phyloP scores from a whole-genome alignment of 495 filamentous ascomycete species.

The Entonaema liquescens region DNA sequence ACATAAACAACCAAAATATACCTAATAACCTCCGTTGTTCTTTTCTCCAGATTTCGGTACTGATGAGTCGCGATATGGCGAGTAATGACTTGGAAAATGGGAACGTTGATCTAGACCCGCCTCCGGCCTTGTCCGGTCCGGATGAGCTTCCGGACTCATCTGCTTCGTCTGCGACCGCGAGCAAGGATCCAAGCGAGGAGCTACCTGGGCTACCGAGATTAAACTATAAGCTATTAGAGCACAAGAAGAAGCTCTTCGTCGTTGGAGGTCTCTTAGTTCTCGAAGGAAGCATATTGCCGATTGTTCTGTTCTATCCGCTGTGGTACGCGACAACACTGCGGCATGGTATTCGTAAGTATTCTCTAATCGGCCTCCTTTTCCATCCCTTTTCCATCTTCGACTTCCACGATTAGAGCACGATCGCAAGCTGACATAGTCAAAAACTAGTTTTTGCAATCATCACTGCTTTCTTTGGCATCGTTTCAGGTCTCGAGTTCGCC shows the following conservation, averaged over 20 bases:
- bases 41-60: neutral
- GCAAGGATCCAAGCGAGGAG: constrained; percentile 31
- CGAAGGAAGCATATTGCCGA: constrained; percentile 56
- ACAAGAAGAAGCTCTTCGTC: constrained; percentile 55
- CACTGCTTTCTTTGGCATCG: constrained; percentile 60
- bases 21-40: neutral
- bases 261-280: constrained; percentile 52
- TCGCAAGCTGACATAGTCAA: constrained; percentile 30
- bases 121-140: constrained; percentile 20
- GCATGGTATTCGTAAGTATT: constrained; percentile 51
- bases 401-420: too few relatives aligned
- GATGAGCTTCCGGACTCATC: constrained; percentile 31
- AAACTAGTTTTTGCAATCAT: constrained; percentile 57
- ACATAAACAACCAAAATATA: constrained; percentile 4
- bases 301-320: constrained; percentile 58
- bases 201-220: constrained; percentile 52
- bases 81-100: constrained; percentile 34
- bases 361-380: neutral
- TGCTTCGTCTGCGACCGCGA: constrained; percentile 25
- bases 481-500: constrained; percentile 59
- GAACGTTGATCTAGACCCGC: constrained; percentile 22
- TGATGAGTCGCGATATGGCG: constrained; percentile 33
- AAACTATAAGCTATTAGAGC: constrained; percentile 55
- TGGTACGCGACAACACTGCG: constrained; percentile 50
- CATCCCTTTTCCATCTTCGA: neutral